Conservation (phyloP, 2,329 filamentous ascomycete species). For the Zalaria obscura region DNA sequence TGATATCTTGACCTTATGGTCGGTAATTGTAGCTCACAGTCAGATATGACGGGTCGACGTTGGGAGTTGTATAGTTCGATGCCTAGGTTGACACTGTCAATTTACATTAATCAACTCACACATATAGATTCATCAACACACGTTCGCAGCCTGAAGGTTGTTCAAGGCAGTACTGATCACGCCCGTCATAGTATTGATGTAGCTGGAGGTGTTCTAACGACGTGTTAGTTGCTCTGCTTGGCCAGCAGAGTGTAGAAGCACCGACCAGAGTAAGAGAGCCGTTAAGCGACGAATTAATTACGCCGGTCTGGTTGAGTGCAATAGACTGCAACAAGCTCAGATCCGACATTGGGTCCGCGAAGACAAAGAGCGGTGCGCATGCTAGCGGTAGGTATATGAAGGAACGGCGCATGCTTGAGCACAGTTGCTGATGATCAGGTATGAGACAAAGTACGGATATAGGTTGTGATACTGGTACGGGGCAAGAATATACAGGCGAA, state of each 20-base stretch:
- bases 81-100: not conserved
- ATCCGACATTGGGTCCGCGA: slow-evolving; percentile 2
- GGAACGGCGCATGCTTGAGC: not conserved
- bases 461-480: too few species aligned
- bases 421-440: too few species aligned
- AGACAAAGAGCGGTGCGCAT: not conserved
- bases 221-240: not conserved
- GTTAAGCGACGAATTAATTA: slow-evolving; percentile 2
- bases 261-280: slow-evolving; percentile 3
- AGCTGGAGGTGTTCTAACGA: slow-evolving; percentile 2
- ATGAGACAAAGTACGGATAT: too few species aligned
- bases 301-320: not conserved
- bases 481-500: too few species aligned
- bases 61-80: not conserved
- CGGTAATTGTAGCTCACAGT: not conserved
- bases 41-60: not conserved
- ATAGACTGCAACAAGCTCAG: not conserved
- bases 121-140: not conserved
- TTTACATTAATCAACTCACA: not conserved
- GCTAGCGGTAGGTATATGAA: not conserved
- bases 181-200: not conserved
- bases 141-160: not conserved
- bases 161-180: slow-evolving; percentile 1
- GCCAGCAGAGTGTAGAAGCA: not conserved
- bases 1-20: not conserved